Conservation (phyloP, 768 basidiomycete species). For the Pholiota molesta region DNA sequence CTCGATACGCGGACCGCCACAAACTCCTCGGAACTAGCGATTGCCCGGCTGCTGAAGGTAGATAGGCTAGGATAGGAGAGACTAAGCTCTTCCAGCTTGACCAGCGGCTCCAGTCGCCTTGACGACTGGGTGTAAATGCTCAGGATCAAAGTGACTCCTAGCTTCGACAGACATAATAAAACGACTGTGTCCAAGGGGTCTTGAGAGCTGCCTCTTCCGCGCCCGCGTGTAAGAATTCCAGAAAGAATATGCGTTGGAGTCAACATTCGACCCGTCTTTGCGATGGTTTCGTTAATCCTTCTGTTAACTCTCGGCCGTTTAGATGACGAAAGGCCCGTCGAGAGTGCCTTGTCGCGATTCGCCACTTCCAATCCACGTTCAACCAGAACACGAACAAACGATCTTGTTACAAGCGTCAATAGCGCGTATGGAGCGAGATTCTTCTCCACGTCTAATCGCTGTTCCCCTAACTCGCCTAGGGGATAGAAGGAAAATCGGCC, state of each 20-base stretch:
- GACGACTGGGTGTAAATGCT: slow-evolving; percentile 8
- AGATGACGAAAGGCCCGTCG: slow-evolving; percentile 14
- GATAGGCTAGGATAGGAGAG: background rate
- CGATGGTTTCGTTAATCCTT: slow-evolving; percentile 1
- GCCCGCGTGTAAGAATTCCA: slow-evolving; percentile 36
- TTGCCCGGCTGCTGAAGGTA: background rate
- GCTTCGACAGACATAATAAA: slow-evolving; percentile 31
- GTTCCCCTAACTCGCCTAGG: slow-evolving; percentile 30
- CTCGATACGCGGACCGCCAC: slow-evolving; percentile 31
- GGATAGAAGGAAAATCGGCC: slow-evolving; percentile 24
- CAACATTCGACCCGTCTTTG: slow-evolving; percentile 28
- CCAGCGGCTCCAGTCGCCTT: slow-evolving; percentile 7
- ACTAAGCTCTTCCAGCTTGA: slow-evolving; percentile 25
- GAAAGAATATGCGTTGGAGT: slow-evolving; percentile 48
- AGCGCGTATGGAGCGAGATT: slow-evolving; percentile 43
- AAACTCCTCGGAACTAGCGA: slow-evolving; percentile 24
- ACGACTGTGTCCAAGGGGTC: slow-evolving; percentile 26
- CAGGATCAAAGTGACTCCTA: slow-evolving; percentile 26
- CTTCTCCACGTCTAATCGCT: slow-evolving; percentile 31
- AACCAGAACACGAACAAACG: slow-evolving; percentile 39
- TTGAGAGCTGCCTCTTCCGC: slow-evolving; percentile 17
- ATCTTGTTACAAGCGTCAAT: slow-evolving; percentile 36
- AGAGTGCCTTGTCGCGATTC: slow-evolving; percentile 33
- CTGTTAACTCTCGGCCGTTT: slow-evolving; percentile 19
- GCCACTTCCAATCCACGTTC: slow-evolving; percentile 39